Evolutionary conservation across 2,329 filamentous ascomycete species (phyloP).

Genomic region (Claviceps digitariae): DNA sequence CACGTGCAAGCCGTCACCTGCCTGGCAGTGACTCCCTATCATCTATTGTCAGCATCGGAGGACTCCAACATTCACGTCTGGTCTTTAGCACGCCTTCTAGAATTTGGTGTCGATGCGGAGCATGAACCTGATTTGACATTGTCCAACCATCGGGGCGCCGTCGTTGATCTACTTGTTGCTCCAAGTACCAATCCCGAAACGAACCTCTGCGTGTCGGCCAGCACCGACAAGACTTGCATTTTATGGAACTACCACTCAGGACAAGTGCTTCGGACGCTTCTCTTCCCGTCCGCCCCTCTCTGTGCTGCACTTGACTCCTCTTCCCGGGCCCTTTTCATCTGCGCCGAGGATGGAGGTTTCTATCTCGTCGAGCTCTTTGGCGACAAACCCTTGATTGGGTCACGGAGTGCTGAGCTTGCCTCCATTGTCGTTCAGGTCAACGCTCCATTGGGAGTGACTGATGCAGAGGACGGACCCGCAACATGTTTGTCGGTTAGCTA

Average conservation of each 20-base stretch:
- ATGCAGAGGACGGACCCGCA: constrained; percentile 48
- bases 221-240: constrained; percentile 76
- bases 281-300: constrained; percentile 61
- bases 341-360: constrained; percentile 66
- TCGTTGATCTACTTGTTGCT: constrained; percentile 50
- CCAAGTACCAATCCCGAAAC: constrained; percentile 54
- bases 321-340: constrained; percentile 68
- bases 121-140: constrained; percentile 65
- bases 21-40: constrained; percentile 56
- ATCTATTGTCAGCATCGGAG: constrained; percentile 64
- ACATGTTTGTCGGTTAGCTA: constrained; percentile 63
- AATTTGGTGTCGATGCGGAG: constrained; percentile 38
- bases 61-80: constrained; percentile 91
- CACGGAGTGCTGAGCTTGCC: constrained; percentile 35
- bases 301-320: constrained; percentile 69
- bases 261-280: constrained; percentile 62
- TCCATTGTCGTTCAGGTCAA: constrained; percentile 44
- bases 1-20: constrained; percentile 73
- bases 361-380: constrained; percentile 64
- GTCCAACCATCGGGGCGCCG: constrained; percentile 60
- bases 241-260: constrained; percentile 86
- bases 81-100: constrained; percentile 64
- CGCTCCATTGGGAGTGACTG: constrained; percentile 40
- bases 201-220: constrained; percentile 73
- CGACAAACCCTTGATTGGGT: constrained; percentile 40